Base-by-base conservation (phyloP, 495 filamentous ascomycete genomes). In the Lasiosphaeria hispida region DNA sequence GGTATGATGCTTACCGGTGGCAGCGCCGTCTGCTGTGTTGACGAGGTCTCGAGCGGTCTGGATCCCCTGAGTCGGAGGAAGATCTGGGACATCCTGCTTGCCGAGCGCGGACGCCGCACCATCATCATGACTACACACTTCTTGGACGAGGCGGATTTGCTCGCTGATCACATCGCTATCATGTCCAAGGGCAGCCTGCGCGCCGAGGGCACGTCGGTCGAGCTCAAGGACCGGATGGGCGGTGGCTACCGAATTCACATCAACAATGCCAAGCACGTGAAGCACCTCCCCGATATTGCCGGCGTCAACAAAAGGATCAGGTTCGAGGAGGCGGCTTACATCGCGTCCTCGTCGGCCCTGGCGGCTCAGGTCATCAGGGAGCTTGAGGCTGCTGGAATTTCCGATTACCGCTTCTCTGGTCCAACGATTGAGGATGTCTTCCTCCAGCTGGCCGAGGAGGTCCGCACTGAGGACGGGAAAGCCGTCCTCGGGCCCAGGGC, bases 1-100 rank as follows among this genome's bases (percentile, higher is more conserved):
- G 86, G 87, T n/a, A 91, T 93, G 83, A 95, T 94, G 90, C 83
- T 96, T 52, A 91, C 89, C 19, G 91, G 91, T 39, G 91, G 90
- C 14, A 89, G 85, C 58, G 82, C 80, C 13, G 84, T 96, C 7
- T 96, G 91, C 69, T 92, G 89, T 69, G 86, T 96, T 7, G 91
- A 96, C 66, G 91, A 96, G 66, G 90, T 93, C 4, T 90, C 85
- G 11, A 87, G 83, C 48, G 91, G 91, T 6, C 74, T 96, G 9
- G 91, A 96, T 65, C 90, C 91, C 0, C 77, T 96, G 11, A 87
- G 83, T 40, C 75, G 91, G 13, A 74, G 90, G 9, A 96, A 92
- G 70, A 87, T 96, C 52, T 96, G 91, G 91, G 88, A 93, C 61
- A 96, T 96, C 53, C 71, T 96, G 14, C 75, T 95, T 4, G 87